A percentile compares a stretch with the other conserved stretches of the same genome.
phyloP scores from a whole-genome alignment of 371 early-diverging fungal genomes.

The Ordospora colligata region DNA sequence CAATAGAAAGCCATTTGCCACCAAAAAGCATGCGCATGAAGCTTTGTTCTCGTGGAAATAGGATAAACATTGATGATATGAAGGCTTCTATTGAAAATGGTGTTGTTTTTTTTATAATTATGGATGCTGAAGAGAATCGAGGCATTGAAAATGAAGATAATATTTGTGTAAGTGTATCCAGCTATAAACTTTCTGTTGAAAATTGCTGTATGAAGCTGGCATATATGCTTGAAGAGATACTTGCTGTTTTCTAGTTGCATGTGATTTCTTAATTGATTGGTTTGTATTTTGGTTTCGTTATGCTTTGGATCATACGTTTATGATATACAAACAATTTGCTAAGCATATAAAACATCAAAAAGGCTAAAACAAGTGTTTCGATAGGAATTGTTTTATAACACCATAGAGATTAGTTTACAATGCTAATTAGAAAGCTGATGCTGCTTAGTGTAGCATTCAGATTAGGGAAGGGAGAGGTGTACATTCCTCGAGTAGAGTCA shows the following conservation, averaged over 20 bases:
- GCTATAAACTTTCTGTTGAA: neutral
- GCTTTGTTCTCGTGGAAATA: neutral
- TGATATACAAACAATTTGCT: too few species aligned
- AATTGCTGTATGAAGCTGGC: neutral
- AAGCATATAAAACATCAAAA: neutral
- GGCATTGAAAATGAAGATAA: neutral
- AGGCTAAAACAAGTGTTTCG: conserved; percentile 7
- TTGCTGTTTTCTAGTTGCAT: neutral
- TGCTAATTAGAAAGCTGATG: too few species aligned
- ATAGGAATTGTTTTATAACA: neutral
- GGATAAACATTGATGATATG: neutral
- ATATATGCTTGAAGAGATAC: neutral
- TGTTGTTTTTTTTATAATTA: neutral
- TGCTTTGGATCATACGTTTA: too few species aligned
- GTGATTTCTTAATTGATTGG: neutral
- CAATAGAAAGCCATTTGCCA: neutral
- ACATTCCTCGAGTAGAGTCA: too few species aligned
- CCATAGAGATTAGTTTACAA: too few species aligned
- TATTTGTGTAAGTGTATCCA: neutral
- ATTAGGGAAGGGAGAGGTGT: too few species aligned
- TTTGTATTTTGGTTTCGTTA: too few species aligned
- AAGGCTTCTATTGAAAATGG: neutral
- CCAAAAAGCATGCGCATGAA: neutral
- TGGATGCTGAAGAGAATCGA: neutral
- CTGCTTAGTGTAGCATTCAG: too few species aligned